Evolutionary conservation across 306 rosid genomes (phyloP), one percentile per base, ranked within the genome.

Genomic region (Cucurbita moschata): DNA sequence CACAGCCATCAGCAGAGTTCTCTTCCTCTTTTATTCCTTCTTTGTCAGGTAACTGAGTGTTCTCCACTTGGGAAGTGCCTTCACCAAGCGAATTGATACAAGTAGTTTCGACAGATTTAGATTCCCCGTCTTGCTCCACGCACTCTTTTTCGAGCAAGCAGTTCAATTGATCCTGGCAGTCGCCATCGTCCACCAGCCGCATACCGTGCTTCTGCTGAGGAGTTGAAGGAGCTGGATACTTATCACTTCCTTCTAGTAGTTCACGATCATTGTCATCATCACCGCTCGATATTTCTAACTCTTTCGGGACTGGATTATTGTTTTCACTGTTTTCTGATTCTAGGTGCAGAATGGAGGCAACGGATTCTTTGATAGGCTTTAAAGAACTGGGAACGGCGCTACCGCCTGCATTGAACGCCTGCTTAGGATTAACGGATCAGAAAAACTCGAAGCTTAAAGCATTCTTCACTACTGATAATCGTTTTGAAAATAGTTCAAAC

Each of bases 201-300:
- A 80, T 80, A 30, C 90, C 99, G 9, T 89, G 98, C 60, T 88
- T 82, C 68, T 89, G 82, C 70, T 95, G 99, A 14, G 97, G 99
- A 47, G 96, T 95, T 42, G 97, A 95, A 71, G 99, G 99, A 81
- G 99, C 97, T 2, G 99, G 97, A 77, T 88, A 95, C 86, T 87
- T 89, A 76, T 94, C 97, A 66, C 85, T 85, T 53, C 83, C 96
- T 26, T 80, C 73, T 26, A 85, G 85, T 13, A 77, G 92, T 69
- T 90, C 91, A 8, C 69, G 74, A 39, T 81, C 88, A 49, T 80
- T 74, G 71, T 82, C 96, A 77, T 81, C 61, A 57, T 59, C 74
- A 80, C 47, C 64, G 3, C 79, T 77, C 66, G 73, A 74, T 6
- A 79, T 78, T 50, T 84, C 88, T 12, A 79, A 50, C 67, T 88